A percentile compares a stretch with the other conserved stretches of the same genome.
Conservation (phyloP, 2,329 filamentous ascomycete genomes). For the Tolypocladium endophyticum region DNA sequence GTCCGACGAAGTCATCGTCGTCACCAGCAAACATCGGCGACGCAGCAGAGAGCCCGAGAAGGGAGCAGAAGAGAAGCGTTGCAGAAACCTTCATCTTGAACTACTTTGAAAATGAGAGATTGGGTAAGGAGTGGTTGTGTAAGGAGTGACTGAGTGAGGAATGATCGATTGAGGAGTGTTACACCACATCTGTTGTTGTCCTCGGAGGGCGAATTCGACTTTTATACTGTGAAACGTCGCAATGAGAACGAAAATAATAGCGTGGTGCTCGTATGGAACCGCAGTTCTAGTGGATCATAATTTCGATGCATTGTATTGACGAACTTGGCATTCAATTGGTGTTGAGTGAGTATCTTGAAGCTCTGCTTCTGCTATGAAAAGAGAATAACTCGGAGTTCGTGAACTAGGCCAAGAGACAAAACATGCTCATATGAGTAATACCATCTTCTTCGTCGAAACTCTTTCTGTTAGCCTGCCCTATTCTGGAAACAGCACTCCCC, state of each 20-base stretch:
- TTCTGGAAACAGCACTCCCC: neutral
- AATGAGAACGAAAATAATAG: neutral
- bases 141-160: too few species aligned
- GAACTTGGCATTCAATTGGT: neutral
- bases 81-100: neutral
- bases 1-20: neutral
- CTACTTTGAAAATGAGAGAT: too few species aligned
- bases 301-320: neutral
- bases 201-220: neutral
- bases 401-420: too few species aligned
- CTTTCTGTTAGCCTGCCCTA: neutral
- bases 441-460: too few species aligned
- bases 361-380: neutral
- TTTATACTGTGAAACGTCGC: neutral
- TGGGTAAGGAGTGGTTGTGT: neutral
- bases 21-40: neutral
- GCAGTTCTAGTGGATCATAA: neutral
- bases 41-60: neutral
- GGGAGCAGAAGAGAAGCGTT: neutral
- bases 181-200: neutral
- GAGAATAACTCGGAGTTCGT: neutral
- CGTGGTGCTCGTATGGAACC: neutral
- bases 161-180: neutral
- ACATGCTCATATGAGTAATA: too few species aligned
- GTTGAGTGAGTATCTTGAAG: neutral